phyloP scores from a whole-genome alignment of 305 asterid genomes.

The Fraxinus angustifolia region DNA sequence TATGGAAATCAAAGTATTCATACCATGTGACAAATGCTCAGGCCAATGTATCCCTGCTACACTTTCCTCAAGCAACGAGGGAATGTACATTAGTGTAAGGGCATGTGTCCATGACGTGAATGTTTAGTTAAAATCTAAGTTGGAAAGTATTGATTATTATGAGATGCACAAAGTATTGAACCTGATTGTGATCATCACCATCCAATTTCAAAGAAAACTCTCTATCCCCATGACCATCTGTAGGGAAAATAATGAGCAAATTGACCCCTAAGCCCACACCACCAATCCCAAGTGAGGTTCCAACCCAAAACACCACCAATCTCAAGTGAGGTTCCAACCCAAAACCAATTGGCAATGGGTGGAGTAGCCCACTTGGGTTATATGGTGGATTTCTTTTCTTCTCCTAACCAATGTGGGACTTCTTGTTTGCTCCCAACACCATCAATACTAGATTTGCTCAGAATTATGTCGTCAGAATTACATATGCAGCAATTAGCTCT shows the following conservation, averaged over 20 bases:
- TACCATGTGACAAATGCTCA: neutral
- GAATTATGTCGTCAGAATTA: conserved; percentile 15
- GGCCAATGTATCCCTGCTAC: neutral
- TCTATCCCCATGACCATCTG: conserved; percentile 38
- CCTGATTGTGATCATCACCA: conserved; percentile 43
- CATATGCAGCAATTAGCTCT: conserved; percentile 12
- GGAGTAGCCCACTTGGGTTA: too few species aligned
- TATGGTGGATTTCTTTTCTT: too few species aligned
- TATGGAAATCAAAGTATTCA: conserved; percentile 2
- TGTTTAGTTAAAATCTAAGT: neutral
- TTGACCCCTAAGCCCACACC: too few species aligned
- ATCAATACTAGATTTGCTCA: conserved; percentile 41
- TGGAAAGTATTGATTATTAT: neutral
- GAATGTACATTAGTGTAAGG: neutral
- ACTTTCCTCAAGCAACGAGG: neutral
- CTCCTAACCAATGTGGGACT: too few species aligned
- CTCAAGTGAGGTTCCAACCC: too few species aligned
- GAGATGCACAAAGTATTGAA: conserved; percentile 15
- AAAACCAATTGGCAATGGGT: too few species aligned
- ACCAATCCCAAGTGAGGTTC: too few species aligned
- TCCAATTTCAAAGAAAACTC: conserved; percentile 48
- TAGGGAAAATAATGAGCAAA: too few species aligned
- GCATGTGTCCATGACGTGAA: neutral
- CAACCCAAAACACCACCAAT: too few species aligned
- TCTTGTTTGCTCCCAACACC: conserved; percentile 16